Percentiles rank a stretch among this genome's conserved stretches.
Evolutionary conservation across 306 rosid species (phyloP).

Genomic region (Heteromeles arbutifolia): DNA sequence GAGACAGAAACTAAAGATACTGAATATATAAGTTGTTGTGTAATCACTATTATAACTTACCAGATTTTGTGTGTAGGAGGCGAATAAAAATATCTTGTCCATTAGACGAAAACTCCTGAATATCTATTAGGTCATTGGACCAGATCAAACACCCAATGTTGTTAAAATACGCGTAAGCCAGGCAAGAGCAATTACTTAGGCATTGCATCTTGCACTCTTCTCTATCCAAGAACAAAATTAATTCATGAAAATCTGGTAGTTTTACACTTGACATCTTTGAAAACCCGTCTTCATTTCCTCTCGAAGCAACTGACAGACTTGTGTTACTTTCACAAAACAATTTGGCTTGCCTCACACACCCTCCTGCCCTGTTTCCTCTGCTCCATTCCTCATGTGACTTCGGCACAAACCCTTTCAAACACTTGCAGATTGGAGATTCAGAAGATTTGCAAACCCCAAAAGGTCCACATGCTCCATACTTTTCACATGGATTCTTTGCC

Average conservation of each 20-base stretch:
- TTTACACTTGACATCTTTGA: not conserved
- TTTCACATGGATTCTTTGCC: not conserved
- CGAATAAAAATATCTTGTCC: conserved; percentile 22
- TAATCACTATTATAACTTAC: not conserved
- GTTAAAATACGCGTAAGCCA: conserved; percentile 15
- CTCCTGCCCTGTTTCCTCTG: conserved; percentile 8
- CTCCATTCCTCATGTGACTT: conserved; percentile 12
- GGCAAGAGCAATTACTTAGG: conserved; percentile 26
- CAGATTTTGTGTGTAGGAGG: conserved; percentile 28
- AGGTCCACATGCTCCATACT: conserved; percentile 17
- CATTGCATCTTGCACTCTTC: conserved; percentile 16
- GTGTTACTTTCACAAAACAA: not conserved
- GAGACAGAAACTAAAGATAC: not conserved
- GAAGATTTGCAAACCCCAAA: conserved; percentile 9
- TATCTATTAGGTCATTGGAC: conserved; percentile 25
- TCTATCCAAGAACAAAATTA: not conserved
- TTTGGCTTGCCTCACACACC: conserved; percentile 10
- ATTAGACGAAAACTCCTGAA: not conserved
- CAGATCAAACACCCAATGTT: conserved; percentile 25
- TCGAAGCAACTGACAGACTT: not conserved
- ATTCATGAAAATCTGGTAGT: conserved; percentile 17
- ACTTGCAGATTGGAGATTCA: conserved; percentile 14
- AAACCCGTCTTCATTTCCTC: conserved; percentile 3
- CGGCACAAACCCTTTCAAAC: conserved; percentile 10
- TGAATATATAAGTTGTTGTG: not conserved